Percentiles rank a stretch among this genome's conserved stretches.
phyloP scores from a whole-genome alignment of 805 yeast species.

The Kodamaea neixiangensis region DNA sequence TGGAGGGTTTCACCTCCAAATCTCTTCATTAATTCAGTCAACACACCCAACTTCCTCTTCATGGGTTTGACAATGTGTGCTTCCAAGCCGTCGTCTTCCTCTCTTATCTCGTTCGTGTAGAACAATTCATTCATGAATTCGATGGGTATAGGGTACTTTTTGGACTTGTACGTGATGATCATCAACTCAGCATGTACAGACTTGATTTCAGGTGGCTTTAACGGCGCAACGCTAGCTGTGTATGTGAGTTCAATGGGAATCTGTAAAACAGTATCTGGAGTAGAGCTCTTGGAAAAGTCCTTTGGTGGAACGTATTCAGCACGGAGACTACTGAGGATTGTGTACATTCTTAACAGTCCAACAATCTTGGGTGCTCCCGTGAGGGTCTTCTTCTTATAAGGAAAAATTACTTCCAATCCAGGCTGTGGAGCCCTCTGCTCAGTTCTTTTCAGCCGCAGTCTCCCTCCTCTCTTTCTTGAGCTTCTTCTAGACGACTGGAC shows the following conservation, averaged over 20 bases:
- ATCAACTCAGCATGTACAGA: conserved; percentile 28
- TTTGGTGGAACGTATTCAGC: conserved; percentile 15
- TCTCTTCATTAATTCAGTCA: conserved; percentile 17
- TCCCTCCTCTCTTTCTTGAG: neutral
- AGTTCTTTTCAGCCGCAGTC: conserved; percentile 4
- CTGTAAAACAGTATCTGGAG: conserved; percentile 8
- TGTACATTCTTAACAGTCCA: conserved; percentile 22
- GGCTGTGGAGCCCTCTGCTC: neutral
- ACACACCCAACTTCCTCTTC: conserved; percentile 19
- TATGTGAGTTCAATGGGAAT: conserved; percentile 19
- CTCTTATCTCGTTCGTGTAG: conserved; percentile 21
- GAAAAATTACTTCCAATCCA: neutral
- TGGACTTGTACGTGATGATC: conserved; percentile 33
- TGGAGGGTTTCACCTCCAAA: conserved; percentile 21
- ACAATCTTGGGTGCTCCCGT: conserved; percentile 23
- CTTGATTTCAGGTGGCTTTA: conserved; percentile 27
- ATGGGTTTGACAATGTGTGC: conserved; percentile 23
- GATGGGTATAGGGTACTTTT: conserved; percentile 38
- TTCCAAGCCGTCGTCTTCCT: conserved; percentile 22
- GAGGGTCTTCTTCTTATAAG: conserved; percentile 22
- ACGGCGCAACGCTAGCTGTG: conserved; percentile 8
- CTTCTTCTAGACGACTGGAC: neutral
- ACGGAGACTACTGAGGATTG: conserved; percentile 16
- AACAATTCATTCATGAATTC: conserved; percentile 37
- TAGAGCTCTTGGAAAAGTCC: conserved; percentile 15